Conservation (phyloP, 2,329 filamentous ascomycete genomes). For the Microdochium paspali region DNA sequence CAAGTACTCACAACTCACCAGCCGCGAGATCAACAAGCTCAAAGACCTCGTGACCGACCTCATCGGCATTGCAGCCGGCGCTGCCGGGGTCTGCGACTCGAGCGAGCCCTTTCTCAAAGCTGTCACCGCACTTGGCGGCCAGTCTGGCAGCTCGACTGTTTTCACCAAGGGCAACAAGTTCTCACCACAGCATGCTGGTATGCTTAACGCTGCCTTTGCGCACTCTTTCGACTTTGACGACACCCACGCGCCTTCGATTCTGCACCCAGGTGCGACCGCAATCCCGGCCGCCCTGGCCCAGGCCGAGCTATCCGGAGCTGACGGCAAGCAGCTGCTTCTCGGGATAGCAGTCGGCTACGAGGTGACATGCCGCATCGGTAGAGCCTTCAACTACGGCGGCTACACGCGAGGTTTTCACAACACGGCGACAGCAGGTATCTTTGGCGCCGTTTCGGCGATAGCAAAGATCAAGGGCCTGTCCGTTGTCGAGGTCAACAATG, state of each 20-base stretch:
- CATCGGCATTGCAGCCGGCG: constrained; percentile 13
- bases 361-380: constrained; percentile 14
- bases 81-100: constrained; percentile 11
- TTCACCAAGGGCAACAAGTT: constrained; percentile 20
- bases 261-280: constrained; percentile 29
- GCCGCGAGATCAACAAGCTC: constrained; percentile 9
- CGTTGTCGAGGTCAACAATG: constrained; percentile 7
- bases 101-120: constrained; percentile 21
- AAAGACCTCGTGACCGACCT: constrained; percentile 14
- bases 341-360: constrained; percentile 18
- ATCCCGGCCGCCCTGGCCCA: constrained; percentile 22
- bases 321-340: constrained; percentile 18
- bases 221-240: constrained; percentile 36
- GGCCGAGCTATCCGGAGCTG: constrained; percentile 16
- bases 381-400: constrained; percentile 12
- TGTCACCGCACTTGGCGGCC: constrained; percentile 15
- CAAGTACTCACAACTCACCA: constrained; percentile 7
- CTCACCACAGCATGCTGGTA: constrained; percentile 26
- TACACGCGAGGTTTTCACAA: constrained; percentile 17
- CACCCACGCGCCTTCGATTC: constrained; percentile 27
- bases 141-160: constrained; percentile 18
- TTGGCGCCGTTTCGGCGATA: constrained; percentile 15
- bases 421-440: constrained; percentile 15
- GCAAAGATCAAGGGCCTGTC: constrained; percentile 12
- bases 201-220: constrained; percentile 29